These are phyloP conservation scores for Botrytis medusae DNA, from an alignment of 2,329 filamentous ascomycete species.

Conservation along the genomic window DNA sequence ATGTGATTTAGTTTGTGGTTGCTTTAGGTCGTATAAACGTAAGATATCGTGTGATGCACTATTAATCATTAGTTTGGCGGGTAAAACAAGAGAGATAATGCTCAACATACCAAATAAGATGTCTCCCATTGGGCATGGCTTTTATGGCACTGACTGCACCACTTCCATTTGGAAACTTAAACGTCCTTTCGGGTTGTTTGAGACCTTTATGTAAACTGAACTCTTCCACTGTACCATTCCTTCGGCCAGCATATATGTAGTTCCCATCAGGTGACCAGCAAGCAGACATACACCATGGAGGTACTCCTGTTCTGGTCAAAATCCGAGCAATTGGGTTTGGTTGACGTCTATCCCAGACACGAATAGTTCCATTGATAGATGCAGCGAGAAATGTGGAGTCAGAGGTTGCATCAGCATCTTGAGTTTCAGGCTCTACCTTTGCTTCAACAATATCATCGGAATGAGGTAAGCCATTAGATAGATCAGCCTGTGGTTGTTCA, in stretches of 20 bases:
- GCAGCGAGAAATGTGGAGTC: slow-evolving; percentile 85
- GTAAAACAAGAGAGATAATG: slow-evolving; percentile 21
- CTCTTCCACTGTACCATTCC: slow-evolving; percentile 92
- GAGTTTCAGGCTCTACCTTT: slow-evolving; percentile 41
- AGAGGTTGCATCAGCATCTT: slow-evolving; percentile 59
- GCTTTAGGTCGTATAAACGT: slow-evolving; percentile 82
- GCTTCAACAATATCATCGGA: slow-evolving; percentile 25
- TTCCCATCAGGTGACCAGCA: slow-evolving; percentile 97
- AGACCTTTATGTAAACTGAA: slow-evolving; percentile 82
- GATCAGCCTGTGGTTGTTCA: slow-evolving; percentile 23
- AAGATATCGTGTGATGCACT: slow-evolving; percentile 93
- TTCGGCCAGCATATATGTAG: slow-evolving; percentile 85
- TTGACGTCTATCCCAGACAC: slow-evolving; percentile 89
- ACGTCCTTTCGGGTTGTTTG: slow-evolving; percentile 71
- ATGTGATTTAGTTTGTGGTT: slow-evolving; percentile 62
- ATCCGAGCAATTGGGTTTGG: slow-evolving; percentile 78
- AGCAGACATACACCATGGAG: slow-evolving; percentile 96
- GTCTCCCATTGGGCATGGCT: slow-evolving; percentile 88
- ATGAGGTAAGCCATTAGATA: slow-evolving; percentile 26
- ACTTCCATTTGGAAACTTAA: slow-evolving; percentile 87
- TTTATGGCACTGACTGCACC: slow-evolving; percentile 85
- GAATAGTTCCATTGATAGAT: slow-evolving; percentile 80
- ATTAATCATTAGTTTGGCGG: neutral
- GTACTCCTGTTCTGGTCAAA: slow-evolving; percentile 68
- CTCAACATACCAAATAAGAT: slow-evolving; percentile 73